Conservation (phyloP, 2,329 filamentous ascomycete species). For the Microdochium bolleyi region DNA sequence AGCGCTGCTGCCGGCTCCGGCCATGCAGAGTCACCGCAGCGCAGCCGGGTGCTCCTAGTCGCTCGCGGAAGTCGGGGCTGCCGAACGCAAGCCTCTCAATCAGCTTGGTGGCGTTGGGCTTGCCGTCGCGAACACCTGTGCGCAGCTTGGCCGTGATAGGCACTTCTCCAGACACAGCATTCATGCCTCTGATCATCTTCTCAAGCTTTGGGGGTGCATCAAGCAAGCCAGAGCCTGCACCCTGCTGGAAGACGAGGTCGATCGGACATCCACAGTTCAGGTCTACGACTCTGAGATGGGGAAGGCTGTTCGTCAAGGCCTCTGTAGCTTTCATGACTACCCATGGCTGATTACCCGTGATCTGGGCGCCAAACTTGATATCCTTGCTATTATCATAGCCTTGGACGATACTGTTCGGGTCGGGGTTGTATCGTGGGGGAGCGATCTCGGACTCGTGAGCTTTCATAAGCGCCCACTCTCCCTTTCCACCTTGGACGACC, state of each 20-base stretch:
- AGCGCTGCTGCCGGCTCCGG: constrained; percentile 86
- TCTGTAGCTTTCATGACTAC: constrained; percentile 84
- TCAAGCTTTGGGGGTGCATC: constrained; percentile 82
- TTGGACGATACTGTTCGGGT: constrained; percentile 48
- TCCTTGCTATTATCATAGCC: constrained; percentile 79
- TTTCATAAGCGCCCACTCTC: constrained; percentile 93
- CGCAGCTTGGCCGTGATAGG: constrained; percentile 94
- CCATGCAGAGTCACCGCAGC: constrained; percentile 96
- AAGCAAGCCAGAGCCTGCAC: constrained; percentile 86
- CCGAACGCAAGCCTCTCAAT: constrained; percentile 80
- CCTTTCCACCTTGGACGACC: constrained; percentile 79
- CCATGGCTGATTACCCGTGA: constrained; percentile 89
- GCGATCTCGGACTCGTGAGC: constrained; percentile 76
- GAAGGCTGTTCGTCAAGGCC: constrained; percentile 66
- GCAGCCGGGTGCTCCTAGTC: constrained; percentile 71
- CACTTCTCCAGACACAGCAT: constrained; percentile 79
- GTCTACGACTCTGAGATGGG: constrained; percentile 82
- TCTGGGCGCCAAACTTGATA: constrained; percentile 84
- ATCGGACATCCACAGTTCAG: constrained; percentile 97
- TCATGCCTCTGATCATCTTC: constrained; percentile 95
- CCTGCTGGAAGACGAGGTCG: constrained; percentile 82
- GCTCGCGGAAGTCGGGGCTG: constrained; percentile 59
- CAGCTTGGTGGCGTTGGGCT: constrained; percentile 72
- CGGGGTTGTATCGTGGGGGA: constrained; percentile 59
- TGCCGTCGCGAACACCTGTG: constrained; percentile 75